phyloP scores from a whole-genome alignment of 164 flowering plant genomes.

The Dillenia turbinata region DNA sequence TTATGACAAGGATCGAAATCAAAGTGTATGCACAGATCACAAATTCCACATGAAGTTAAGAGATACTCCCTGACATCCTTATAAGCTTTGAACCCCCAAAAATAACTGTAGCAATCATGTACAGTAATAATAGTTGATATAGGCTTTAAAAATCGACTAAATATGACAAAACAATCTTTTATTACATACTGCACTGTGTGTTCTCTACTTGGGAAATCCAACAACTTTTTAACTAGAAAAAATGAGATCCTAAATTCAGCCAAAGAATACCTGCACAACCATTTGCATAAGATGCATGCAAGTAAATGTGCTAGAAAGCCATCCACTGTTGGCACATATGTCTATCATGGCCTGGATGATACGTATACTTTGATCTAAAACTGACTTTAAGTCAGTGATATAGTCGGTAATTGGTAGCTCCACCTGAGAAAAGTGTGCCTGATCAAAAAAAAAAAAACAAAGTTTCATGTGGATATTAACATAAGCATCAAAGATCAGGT shows the following conservation, averaged over 20 bases:
- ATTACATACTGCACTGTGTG: too few species aligned
- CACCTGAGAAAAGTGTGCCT: conserved; percentile 94
- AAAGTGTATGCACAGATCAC: too few species aligned
- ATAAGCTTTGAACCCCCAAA: too few species aligned
- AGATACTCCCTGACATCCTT: too few species aligned
- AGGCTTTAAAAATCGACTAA: too few species aligned
- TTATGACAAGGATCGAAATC: too few species aligned
- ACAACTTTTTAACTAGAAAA: neutral
- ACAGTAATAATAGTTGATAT: too few species aligned
- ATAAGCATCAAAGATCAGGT: neutral
- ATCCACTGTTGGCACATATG: conserved; percentile 96
- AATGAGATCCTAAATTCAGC: neutral
- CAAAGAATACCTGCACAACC: conserved; percentile 86
- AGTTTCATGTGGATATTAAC: neutral
- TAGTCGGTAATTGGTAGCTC: conserved; percentile 93
- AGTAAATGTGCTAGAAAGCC: conserved; percentile 86
- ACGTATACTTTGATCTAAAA: conserved; percentile 97
- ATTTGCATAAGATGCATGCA: conserved; percentile 98
- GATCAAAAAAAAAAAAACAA: conserved; percentile 13
- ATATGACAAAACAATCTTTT: too few species aligned
- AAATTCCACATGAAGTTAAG: too few species aligned
- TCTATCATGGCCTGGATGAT: conserved; percentile 99
- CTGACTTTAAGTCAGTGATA: conserved; percentile 90
- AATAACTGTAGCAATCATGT: too few species aligned
- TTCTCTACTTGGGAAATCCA: too few species aligned